Evolutionary conservation across 495 filamentous ascomycete genomes (phyloP).

Genomic region (Lindgomyces ingoldianus): DNA sequence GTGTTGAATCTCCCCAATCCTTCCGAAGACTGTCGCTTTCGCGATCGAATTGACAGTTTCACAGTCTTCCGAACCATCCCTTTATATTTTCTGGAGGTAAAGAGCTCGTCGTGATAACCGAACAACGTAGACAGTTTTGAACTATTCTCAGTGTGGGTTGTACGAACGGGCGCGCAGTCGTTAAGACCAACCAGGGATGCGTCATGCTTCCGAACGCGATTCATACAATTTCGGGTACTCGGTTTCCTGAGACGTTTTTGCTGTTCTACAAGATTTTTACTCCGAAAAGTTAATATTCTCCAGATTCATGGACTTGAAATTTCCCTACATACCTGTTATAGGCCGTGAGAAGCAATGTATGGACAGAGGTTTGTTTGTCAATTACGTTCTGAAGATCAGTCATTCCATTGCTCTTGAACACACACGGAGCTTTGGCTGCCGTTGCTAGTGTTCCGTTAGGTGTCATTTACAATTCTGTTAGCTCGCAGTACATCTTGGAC

Average conservation of each 20-base stretch:
- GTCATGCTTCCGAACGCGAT: neutral
- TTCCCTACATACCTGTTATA: neutral
- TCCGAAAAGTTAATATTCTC: neutral
- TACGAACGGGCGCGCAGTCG: neutral
- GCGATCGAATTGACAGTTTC: neutral
- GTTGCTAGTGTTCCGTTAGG: neutral
- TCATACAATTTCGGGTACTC: neutral
- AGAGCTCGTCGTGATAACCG: constrained; percentile 1
- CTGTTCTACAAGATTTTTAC: neutral
- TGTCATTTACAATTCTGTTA: neutral
- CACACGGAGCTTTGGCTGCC: neutral
- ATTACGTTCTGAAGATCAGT: neutral
- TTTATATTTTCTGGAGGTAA: neutral
- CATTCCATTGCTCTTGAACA: neutral
- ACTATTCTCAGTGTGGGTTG: neutral
- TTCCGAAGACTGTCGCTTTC: too few species aligned
- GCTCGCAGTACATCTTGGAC: neutral
- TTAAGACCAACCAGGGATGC: neutral
- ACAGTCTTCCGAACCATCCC: neutral
- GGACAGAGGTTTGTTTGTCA: neutral
- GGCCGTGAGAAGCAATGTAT: neutral
- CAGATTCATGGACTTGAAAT: neutral
- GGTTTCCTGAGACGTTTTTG: neutral
- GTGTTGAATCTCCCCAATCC: neutral
- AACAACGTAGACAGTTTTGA: constrained; percentile 6